phyloP scores from a whole-genome alignment of 129 eudicot species.

The Flaveria sonorensis region DNA sequence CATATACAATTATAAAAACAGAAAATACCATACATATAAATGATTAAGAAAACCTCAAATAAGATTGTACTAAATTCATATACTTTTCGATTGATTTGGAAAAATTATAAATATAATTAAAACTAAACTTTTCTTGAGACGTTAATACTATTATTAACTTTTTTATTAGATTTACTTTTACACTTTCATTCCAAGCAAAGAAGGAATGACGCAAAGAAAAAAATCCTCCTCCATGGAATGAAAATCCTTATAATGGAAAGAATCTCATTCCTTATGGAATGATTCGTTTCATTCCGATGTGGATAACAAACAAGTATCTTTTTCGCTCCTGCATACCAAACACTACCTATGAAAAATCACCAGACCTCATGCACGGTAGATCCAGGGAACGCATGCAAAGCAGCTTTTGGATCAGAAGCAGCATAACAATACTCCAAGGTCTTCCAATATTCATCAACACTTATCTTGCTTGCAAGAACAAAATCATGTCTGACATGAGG shows the following conservation, averaged over 20 bases:
- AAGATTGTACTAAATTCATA: neutral
- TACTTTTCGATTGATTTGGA: neutral
- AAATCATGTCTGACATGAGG: slow-evolving; percentile 93
- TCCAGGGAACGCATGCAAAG: slow-evolving; percentile 91
- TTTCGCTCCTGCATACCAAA: neutral
- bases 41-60: slow-evolving; percentile 2
- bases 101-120: neutral
- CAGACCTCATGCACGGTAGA: slow-evolving; percentile 79
- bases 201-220: neutral
- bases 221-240: neutral
- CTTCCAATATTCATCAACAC: slow-evolving; percentile 84
- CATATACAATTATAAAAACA: too few species aligned
- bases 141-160: neutral
- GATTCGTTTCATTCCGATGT: neutral
- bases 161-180: neutral
- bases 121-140: neutral
- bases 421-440: slow-evolving; percentile 94
- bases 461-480: slow-evolving; percentile 72
- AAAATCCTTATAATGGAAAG: neutral
- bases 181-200: neutral
- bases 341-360: slow-evolving; percentile 6
- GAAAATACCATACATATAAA: neutral
- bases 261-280: neutral
- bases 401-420: slow-evolving; percentile 79
- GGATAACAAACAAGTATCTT: neutral